phyloP scores from a whole-genome alignment of 306 rosid genomes.

The Ziziphus jujuba region DNA sequence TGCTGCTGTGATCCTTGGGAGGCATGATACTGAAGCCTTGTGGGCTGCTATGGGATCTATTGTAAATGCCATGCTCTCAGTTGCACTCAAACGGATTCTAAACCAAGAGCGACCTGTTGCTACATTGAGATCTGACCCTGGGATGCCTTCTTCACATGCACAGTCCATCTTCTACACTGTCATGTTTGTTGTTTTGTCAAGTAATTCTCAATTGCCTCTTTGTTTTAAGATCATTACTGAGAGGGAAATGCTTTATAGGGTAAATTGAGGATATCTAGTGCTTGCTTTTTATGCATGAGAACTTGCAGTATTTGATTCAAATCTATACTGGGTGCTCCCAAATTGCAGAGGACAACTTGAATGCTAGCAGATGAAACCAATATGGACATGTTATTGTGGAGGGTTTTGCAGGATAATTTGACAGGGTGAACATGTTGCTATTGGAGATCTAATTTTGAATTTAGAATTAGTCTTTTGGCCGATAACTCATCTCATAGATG shows the following conservation, averaged over 20 bases:
- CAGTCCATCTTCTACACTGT: constrained; percentile 72
- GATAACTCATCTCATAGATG: no score
- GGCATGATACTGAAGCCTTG: constrained; percentile 78
- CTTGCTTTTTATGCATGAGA: neutral
- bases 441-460: no score
- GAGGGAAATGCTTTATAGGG: neutral
- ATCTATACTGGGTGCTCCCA: no score
- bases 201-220: constrained; percentile 49
- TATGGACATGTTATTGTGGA: no score
- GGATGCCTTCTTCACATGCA: constrained; percentile 94
- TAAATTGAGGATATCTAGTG: neutral
- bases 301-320: no score
- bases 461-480: no score
- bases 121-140: constrained; percentile 71
- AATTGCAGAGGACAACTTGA: no score
- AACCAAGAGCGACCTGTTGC: constrained; percentile 86
- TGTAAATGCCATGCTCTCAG: constrained; percentile 53
- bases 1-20: constrained; percentile 62
- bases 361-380: no score
- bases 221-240: neutral
- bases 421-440: no score
- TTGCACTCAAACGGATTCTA: constrained; percentile 53
- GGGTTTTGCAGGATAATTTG: no score
- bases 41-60: constrained; percentile 78
- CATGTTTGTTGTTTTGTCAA: constrained; percentile 45